Evolutionary conservation across 345 rosid genomes (phyloP).

Genomic region (Carallia pectinifolia): DNA sequence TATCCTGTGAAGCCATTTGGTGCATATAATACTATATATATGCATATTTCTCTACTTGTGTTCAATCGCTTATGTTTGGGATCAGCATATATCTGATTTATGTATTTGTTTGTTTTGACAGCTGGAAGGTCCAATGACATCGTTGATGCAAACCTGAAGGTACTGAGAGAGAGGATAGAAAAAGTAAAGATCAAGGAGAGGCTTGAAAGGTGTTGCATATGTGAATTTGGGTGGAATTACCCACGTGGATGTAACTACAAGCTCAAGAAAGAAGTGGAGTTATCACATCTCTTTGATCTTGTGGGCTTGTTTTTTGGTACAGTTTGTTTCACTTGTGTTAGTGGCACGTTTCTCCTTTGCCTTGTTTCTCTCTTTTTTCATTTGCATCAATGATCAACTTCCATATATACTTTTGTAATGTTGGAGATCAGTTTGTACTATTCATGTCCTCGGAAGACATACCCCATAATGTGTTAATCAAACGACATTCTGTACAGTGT

Average conservation of each 20-base stretch:
- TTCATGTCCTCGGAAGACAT: no score
- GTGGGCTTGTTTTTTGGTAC: constrained; percentile 31
- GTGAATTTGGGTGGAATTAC: constrained; percentile 48
- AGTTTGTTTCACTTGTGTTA: constrained; percentile 36
- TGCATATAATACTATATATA: no score
- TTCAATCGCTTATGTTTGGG: no score
- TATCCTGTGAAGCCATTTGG: background rate
- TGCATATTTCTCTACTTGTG: no score
- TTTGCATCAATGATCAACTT: constrained; percentile 15
- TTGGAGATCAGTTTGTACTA: no score
- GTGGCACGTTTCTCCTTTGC: constrained; percentile 38
- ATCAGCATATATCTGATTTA: no score
- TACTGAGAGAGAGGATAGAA: constrained; percentile 48
- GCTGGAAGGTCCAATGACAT: constrained; percentile 33
- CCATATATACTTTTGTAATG: background rate
- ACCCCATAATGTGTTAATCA: no score
- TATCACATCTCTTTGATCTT: constrained; percentile 11
- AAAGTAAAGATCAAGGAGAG: constrained; percentile 47
- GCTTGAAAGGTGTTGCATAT: constrained; percentile 46
- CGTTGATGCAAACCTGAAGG: constrained; percentile 43
- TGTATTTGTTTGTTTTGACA: background rate
- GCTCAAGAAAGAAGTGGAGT: constrained; percentile 19
- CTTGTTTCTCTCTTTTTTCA: constrained; percentile 39
- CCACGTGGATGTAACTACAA: constrained; percentile 26
- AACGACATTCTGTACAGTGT: no score